Conservation (phyloP, 2,329 filamentous ascomycete species). For the Microcyclospora tardicrescens region DNA sequence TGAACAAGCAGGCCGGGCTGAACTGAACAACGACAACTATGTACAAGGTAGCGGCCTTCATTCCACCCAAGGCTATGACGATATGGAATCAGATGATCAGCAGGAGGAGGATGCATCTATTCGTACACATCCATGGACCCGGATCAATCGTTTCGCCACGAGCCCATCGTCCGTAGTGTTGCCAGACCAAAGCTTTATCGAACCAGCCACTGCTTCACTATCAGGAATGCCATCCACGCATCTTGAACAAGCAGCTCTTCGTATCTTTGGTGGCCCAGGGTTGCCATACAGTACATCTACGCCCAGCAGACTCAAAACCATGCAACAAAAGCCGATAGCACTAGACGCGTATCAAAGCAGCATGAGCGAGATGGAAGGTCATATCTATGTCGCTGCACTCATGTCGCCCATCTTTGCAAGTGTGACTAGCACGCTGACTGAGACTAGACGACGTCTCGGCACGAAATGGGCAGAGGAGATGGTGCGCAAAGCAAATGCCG, state of each 20-base stretch:
- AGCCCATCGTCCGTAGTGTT: slow-evolving; percentile 62
- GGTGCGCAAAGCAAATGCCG: slow-evolving; percentile 39
- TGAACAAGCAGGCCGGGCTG: slow-evolving; percentile 33
- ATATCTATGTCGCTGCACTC: slow-evolving; percentile 56
- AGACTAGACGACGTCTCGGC: slow-evolving; percentile 61
- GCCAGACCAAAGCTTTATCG: slow-evolving; percentile 54
- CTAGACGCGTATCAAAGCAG: slow-evolving; percentile 50
- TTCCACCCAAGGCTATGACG: slow-evolving; percentile 13
- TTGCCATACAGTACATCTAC: slow-evolving; percentile 68
- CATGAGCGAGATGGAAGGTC: slow-evolving; percentile 64
- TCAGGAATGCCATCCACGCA: slow-evolving; percentile 54
- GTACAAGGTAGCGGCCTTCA: slow-evolving; percentile 48
- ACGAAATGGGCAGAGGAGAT: slow-evolving; percentile 55
- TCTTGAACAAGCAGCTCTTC: slow-evolving; percentile 57
- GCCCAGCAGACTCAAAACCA: slow-evolving; percentile 41
- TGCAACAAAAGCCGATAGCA: slow-evolving; percentile 51
- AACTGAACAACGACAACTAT: neutral
- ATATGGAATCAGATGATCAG: slow-evolving; percentile 12
- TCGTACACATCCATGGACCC: slow-evolving; percentile 62
- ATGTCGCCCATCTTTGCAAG: slow-evolving; percentile 61
- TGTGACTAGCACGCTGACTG: slow-evolving; percentile 53
- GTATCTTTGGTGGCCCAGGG: slow-evolving; percentile 60
- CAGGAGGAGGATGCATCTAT: slow-evolving; percentile 24
- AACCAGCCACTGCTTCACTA: slow-evolving; percentile 58
- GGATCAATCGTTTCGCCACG: slow-evolving; percentile 60